Conservation (phyloP, 768 basidiomycete genomes). For the Hirschioporus abietinus region DNA sequence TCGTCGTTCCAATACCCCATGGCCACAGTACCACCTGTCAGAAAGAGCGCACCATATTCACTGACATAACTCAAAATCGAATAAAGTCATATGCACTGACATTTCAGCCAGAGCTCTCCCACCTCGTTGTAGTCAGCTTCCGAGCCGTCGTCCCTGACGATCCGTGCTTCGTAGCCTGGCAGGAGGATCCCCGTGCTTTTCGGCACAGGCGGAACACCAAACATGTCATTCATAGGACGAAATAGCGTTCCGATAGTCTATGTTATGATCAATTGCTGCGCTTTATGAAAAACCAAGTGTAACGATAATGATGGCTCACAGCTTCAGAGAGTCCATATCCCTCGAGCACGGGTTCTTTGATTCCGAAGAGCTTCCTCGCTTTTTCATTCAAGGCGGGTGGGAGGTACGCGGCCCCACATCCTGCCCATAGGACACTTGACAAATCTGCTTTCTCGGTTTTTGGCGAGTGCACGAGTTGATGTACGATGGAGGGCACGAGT, state of each 20-base stretch:
- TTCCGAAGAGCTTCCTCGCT: constrained; percentile 32
- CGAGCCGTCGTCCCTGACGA: constrained; percentile 46
- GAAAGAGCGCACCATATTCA: neutral
- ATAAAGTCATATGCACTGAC: constrained; percentile 16
- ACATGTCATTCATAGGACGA: constrained; percentile 35
- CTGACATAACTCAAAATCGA: too few species aligned
- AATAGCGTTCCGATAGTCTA: constrained; percentile 42
- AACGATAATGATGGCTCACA: too few species aligned
- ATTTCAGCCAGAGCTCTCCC: constrained; percentile 61
- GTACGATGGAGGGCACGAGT: constrained; percentile 58
- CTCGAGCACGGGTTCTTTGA: constrained; percentile 32
- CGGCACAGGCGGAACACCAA: constrained; percentile 22
- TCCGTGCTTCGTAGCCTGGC: constrained; percentile 61
- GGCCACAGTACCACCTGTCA: constrained; percentile 36
- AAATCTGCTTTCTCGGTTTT: constrained; percentile 38
- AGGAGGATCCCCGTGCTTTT: constrained; percentile 54
- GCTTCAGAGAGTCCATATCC: constrained; percentile 72
- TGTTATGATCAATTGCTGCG: too few species aligned
- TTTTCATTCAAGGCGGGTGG: constrained; percentile 47
- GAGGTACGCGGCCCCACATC: constrained; percentile 63
- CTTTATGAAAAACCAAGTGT: neutral
- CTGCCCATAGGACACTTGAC: constrained; percentile 38
- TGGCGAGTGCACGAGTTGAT: constrained; percentile 58
- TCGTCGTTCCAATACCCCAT: constrained; percentile 73
- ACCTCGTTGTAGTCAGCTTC: constrained; percentile 51